Percentiles rank a stretch among this genome's conserved stretches.
Conservation (phyloP, 306 rosid species). For the Parietaria judaica region DNA sequence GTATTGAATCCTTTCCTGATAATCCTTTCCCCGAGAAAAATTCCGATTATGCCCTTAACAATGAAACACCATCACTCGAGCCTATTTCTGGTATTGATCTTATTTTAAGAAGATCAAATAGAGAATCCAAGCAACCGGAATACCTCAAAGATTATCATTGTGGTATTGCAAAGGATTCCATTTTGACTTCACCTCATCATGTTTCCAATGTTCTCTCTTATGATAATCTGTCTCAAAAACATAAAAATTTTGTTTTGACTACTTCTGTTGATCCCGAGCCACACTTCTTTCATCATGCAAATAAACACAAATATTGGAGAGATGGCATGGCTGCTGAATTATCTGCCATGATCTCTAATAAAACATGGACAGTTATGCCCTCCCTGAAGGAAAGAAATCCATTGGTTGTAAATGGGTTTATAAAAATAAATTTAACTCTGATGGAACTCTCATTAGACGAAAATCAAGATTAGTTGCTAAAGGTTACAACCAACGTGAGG, state of each 20-base stretch:
- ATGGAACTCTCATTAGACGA: not conserved
- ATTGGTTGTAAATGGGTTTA: slow-evolving; percentile 6
- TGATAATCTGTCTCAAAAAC: not conserved
- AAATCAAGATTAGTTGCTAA: not conserved
- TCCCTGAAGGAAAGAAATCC: not conserved
- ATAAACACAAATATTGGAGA: not conserved
- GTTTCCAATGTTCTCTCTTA: not conserved
- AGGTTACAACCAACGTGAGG: slow-evolving; percentile 1
- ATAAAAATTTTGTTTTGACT: too few species aligned
- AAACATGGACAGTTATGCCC: not conserved
- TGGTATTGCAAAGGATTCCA: not conserved
- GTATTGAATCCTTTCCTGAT: not conserved
- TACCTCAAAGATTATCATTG: not conserved
- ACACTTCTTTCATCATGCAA: too few species aligned
- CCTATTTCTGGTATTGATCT: not conserved
- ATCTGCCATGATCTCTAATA: not conserved
- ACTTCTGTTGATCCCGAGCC: too few species aligned
- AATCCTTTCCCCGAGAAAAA: too few species aligned
- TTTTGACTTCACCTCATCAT: not conserved
- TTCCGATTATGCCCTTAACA: not conserved
- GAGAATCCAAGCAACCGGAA: too few species aligned
- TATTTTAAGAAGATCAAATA: too few species aligned
- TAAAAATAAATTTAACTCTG: not conserved
- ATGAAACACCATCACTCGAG: not conserved
- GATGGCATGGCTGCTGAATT: not conserved